Evolutionary conservation across 208 protist genomes (phyloP), one percentile per base, ranked within the genome.

Genomic region (Strigomonas culicis): DNA sequence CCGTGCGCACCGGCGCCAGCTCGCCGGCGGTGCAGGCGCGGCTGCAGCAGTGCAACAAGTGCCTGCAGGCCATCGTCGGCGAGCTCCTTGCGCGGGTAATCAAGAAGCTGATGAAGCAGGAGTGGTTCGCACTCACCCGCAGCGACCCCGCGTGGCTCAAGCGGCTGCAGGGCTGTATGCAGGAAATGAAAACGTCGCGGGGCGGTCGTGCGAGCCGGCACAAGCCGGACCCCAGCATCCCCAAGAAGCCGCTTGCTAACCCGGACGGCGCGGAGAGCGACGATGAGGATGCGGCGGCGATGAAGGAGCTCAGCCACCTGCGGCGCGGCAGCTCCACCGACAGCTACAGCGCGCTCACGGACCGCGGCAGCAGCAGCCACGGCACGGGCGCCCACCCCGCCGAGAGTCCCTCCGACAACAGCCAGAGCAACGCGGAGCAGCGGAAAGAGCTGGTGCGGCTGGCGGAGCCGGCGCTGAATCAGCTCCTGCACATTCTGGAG

Each of bases 11-110:
- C 39, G 74, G 70, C 51, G 68, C 68, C 27, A 73, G 56, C 46
- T 77, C 70, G 49, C 78, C 74, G 3, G 70, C 75, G 43, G 70
- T 68, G 19, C 63, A 74, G 36, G 73, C 68, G 25, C 67, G 72
- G 27, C 64, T 84, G 30, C 59, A 71, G 61, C 78, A 75, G 67
- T 84, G 72, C 44, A 52, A 47, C 7, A 70, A 72, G 21, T 79
- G 72, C 62, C 76, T 77, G 15, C 64, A 84, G 59, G 78, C 59
- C 44, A 62, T 84, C 49, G 31, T 84, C 6, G 72, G 68, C 13
- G 78, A 84, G 61, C 73, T 84, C 1, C 27, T 84, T 1, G 78
- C 78, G 30, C 72, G 78, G 4, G 70, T 66, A 8, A 70, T 75
- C 19, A 80, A 79, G 62, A 71, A 75, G 31, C 53, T 84, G 15